Evolutionary conservation across 2,329 filamentous ascomycete genomes (phyloP).

Genomic region (Sporothrix sp.): DNA sequence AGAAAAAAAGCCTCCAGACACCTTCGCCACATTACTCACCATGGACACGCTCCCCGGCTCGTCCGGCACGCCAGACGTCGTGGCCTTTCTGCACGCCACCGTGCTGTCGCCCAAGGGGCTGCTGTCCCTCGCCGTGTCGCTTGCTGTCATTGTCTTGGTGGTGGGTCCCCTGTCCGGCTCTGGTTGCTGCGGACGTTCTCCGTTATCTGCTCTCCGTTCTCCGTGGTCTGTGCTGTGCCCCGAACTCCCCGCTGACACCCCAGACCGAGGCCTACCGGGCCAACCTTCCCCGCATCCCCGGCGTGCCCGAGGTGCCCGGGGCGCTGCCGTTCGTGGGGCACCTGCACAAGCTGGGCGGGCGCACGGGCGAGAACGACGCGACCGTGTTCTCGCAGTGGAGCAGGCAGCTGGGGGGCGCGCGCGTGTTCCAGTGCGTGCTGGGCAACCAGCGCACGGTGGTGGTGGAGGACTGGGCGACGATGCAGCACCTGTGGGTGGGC

Average conservation of each 20-base stretch:
- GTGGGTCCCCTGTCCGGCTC: not conserved
- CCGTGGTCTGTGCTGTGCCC: not conserved
- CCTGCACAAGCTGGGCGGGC: slow-evolving; percentile 3
- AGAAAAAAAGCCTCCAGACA: too few relatives aligned
- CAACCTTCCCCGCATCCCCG: slow-evolving; percentile 4
- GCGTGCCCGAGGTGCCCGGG: slow-evolving; percentile 6
- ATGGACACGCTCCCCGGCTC: not conserved
- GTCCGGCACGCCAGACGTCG: not conserved
- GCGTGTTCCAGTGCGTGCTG: slow-evolving; percentile 5
- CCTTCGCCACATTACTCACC: not conserved
- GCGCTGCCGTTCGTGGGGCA: slow-evolving; percentile 6
- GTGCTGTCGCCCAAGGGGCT: slow-evolving; percentile 3
- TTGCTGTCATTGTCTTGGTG: not conserved
- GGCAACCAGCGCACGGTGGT: slow-evolving; percentile 8
- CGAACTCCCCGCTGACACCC: too few relatives aligned
- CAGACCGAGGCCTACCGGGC: slow-evolving; percentile 5
- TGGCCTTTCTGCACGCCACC: slow-evolving; percentile 1
- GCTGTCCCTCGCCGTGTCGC: not conserved
- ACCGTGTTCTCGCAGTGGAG: slow-evolving; percentile 1
- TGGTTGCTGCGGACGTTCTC: too few relatives aligned
- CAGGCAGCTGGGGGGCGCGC: not conserved
- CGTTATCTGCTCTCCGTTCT: too few relatives aligned
- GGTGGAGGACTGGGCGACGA: slow-evolving; percentile 5
- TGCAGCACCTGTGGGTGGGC: slow-evolving; percentile 7
- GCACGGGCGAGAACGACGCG: slow-evolving; percentile 1